These are phyloP conservation scores for Artemisia tridentata DNA, from an alignment of 129 eudicot species.

Conservation along the genomic window DNA sequence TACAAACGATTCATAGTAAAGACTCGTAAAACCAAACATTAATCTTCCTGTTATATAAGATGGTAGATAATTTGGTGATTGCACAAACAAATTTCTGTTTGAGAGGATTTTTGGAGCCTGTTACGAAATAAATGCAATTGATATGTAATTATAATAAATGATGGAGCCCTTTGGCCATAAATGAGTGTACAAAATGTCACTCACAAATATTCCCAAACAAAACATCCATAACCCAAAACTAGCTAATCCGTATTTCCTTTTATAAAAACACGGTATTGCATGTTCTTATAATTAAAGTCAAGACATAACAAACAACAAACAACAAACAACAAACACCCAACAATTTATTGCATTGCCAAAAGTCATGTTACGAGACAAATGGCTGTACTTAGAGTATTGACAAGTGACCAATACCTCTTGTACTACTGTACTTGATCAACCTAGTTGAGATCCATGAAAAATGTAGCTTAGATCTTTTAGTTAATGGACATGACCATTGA, in stretches of 20 bases:
- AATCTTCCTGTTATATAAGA: no score
- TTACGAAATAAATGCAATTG: conserved; percentile 2
- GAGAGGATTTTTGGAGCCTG: conserved; percentile 10
- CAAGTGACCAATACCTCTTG: no score
- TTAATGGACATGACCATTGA: no score
- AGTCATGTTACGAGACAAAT: neutral
- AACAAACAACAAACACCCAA: neutral
- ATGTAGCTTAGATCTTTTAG: no score
- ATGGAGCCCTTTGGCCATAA: conserved; percentile 13
- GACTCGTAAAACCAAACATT: no score
- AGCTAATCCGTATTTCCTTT: neutral
- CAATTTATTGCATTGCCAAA: neutral
- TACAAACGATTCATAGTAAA: no score
- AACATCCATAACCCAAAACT: neutral
- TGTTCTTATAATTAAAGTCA: neutral
- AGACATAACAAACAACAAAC: neutral
- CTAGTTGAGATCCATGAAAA: no score
- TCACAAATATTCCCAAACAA: conserved; percentile 16
- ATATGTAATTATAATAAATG: conserved; percentile 10
- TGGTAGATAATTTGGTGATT: no score
- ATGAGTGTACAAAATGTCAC: neutral
- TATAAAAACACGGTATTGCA: neutral
- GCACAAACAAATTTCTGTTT: no score
- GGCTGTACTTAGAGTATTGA: neutral
- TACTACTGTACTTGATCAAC: no score